Percentiles rank a stretch among this genome's conserved stretches.
phyloP scores from a whole-genome alignment of 1,284 basidiomycete genomes.

The Pholiota adiposa region DNA sequence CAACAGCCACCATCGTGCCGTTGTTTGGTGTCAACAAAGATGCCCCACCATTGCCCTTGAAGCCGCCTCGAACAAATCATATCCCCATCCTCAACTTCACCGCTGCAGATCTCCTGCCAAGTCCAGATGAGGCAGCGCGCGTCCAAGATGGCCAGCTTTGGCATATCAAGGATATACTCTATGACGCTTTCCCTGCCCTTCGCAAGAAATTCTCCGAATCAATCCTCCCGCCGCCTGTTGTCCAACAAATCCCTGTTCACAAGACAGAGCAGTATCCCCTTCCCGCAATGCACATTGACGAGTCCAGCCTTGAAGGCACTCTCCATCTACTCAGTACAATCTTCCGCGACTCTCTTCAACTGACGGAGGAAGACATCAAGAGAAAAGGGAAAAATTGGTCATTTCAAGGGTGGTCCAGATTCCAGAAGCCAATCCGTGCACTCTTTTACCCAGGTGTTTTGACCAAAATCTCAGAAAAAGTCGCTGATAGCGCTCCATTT shows the following conservation, averaged over 20 bases:
- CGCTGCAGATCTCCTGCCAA: slow-evolving; percentile 14
- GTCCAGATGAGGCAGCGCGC: neutral
- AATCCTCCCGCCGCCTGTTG: slow-evolving; percentile 4
- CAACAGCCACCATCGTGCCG: slow-evolving; percentile 30
- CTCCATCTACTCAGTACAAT: slow-evolving; percentile 15
- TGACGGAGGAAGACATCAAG: slow-evolving; percentile 16
- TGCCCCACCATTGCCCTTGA: neutral
- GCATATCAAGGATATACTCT: slow-evolving; percentile 23
- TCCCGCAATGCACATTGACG: slow-evolving; percentile 20
- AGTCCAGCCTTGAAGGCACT: slow-evolving; percentile 21
- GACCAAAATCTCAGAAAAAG: too few species aligned
- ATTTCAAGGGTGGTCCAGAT: too few species aligned
- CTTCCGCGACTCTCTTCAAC: slow-evolving; percentile 6
- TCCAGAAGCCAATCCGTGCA: too few species aligned
- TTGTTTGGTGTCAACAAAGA: slow-evolving; percentile 14
- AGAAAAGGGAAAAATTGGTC: slow-evolving; percentile 16
- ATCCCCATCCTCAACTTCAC: slow-evolving; percentile 3
- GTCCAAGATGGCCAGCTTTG: slow-evolving; percentile 13
- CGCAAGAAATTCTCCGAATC: neutral
- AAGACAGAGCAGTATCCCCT: slow-evolving; percentile 23
- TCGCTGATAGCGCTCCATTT: too few species aligned
- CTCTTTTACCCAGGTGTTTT: too few species aligned
- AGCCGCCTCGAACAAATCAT: slow-evolving; percentile 1
- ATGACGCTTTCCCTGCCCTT: slow-evolving; percentile 10
- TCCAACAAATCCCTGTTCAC: slow-evolving; percentile 16